Evolutionary conservation across 306 rosid genomes (phyloP).

Genomic region (Trifolium repens): DNA sequence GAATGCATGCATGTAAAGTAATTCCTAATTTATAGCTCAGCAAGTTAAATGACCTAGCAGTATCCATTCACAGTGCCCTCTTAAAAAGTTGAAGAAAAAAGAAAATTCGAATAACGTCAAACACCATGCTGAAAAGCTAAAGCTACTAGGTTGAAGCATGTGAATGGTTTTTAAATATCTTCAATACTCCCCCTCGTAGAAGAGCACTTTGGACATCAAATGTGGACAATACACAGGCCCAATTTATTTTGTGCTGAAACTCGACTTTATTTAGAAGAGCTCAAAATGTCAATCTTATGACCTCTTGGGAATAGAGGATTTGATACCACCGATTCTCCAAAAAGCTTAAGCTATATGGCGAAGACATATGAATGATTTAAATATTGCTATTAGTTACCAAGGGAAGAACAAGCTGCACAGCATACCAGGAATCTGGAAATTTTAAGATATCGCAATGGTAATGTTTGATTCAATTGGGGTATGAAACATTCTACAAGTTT

Average conservation of each 20-base stretch:
- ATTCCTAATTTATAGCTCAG: slow-evolving; percentile 24
- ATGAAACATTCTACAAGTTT: background rate
- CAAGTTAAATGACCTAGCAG: slow-evolving; percentile 16
- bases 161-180: slow-evolving; percentile 20
- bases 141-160: background rate
- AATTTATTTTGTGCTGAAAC: slow-evolving; percentile 19
- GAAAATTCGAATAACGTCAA: slow-evolving; percentile 11
- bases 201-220: slow-evolving; percentile 6
- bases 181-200: background rate
- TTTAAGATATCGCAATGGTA: background rate
- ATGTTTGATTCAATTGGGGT: slow-evolving; percentile 31
- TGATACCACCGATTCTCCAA: background rate
- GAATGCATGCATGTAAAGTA: slow-evolving; percentile 14
- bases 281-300: background rate
- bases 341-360: slow-evolving; percentile 8
- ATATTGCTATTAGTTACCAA: slow-evolving; percentile 13
- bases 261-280: slow-evolving; percentile 13
- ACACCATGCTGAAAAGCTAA: slow-evolving; percentile 10
- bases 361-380: slow-evolving; percentile 26
- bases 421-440: slow-evolving; percentile 33
- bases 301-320: slow-evolving; percentile 18
- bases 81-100: background rate
- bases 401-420: slow-evolving; percentile 28
- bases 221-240: slow-evolving; percentile 1
- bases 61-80: background rate